Evolutionary conservation across 1,284 basidiomycete species (phyloP), one percentile per base, ranked within the genome.

Genomic region (Sporisorium scitamineum): DNA sequence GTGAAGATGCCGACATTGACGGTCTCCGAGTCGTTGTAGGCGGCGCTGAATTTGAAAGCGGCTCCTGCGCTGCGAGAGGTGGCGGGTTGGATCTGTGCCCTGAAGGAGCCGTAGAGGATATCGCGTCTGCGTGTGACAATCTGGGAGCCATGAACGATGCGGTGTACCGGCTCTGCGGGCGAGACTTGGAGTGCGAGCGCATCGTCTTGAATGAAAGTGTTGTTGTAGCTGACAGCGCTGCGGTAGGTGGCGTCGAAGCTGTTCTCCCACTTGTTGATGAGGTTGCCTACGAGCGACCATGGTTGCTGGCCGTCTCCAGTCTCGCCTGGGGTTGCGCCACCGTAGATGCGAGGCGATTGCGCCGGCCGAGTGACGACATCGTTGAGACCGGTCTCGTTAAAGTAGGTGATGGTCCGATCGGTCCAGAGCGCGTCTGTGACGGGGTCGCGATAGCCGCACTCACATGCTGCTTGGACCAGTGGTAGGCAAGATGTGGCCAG

Each of bases 71-170:
- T 72, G 5, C 24, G 41, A 2, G 70, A 57, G n/a, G 58, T 32
- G 32, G 77, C 69, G 13, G 79, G 79, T 29, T 68, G 52, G 52
- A 82, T 69, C 18, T 65, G 58, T 31, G 80, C 71, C 22, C 80
- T 70, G 66, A 82, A 81, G 45, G 78, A 74, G 37, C 80, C 80
- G 54, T 78, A 82, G 50, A 76, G 80, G 39, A 82, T 81, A 47
- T 82, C 80, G 26, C 80, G 61, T 31, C 80, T 55, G 37, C 80
- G 67, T 11, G 79, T 76, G 51, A 79, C 69, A 42, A 81, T 69
- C 52, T 75, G 70, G 4, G 76, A 74, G 48, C 80, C 80, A 39
- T 77, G 77, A 45, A 76, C 73, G 54, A 79, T 81, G 54, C 78
- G 76, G 26, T 71, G 55, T 7, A 41, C 20, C 2, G 39, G 52